Evolutionary conservation across 169 alveolate genomes (phyloP).

Genomic region (Ichthyophthirius multifiliis): DNA sequence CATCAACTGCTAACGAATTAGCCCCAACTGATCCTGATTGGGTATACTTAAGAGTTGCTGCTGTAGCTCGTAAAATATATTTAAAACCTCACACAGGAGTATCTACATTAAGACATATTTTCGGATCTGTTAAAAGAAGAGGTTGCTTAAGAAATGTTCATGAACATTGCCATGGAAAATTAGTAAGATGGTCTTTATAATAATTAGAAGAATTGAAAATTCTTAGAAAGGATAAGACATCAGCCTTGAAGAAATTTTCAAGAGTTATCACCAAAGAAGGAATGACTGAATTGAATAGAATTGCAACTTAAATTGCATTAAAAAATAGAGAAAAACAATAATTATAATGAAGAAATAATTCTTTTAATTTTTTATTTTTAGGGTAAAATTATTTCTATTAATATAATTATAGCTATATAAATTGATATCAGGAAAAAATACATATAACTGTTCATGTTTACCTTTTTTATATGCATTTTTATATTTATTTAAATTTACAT

Average conservation of each 20-base stretch:
- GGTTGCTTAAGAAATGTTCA: conserved; percentile 92
- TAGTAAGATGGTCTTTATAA: conserved; percentile 93
- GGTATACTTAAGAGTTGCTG: conserved; percentile 96
- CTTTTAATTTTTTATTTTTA: no score
- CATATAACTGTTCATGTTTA: no score
- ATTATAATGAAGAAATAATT: no score
- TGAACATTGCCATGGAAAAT: conserved; percentile 93
- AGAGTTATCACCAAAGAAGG: conserved; percentile 74
- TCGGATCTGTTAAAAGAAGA: conserved; percentile 90
- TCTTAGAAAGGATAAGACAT: conserved; percentile 90
- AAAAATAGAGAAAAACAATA: conserved; percentile 41
- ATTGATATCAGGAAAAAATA: no score
- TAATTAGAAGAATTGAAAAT: conserved; percentile 92
- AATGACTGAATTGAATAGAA: conserved; percentile 69
- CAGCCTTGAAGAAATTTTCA: conserved; percentile 72
- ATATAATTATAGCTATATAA: no score
- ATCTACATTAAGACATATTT: conserved; percentile 90
- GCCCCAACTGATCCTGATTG: conserved; percentile 97
- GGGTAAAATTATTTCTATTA: no score
- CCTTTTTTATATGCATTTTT: no score
- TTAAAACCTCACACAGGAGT: conserved; percentile 94
- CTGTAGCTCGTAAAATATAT: conserved; percentile 94
- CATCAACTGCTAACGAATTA: conserved; percentile 85
- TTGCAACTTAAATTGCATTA: conserved; percentile 59
- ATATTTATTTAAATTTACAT: no score